Conservation (phyloP, 768 basidiomycete species). For the Amanita rimosa region DNA sequence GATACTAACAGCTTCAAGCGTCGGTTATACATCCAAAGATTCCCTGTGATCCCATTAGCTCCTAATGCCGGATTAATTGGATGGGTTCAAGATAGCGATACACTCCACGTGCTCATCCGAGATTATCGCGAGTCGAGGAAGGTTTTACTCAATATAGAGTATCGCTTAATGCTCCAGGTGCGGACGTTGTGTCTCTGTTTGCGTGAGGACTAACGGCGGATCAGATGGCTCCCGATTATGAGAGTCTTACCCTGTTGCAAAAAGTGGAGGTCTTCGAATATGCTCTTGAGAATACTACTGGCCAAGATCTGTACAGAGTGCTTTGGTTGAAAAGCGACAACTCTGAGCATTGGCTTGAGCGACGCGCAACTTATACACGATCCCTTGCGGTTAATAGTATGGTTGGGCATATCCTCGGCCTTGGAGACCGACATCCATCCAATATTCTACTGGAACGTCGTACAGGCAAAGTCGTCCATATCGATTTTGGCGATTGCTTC, state of each 20-base stretch:
- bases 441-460: conserved; percentile 84
- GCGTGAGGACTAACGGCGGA: conserved; percentile 3
- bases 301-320: conserved; percentile 94
- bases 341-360: conserved; percentile 97
- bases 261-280: conserved; percentile 99
- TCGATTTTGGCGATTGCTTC: conserved; percentile 97
- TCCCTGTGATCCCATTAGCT: conserved; percentile 87
- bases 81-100: conserved; percentile 95
- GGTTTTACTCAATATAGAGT: conserved; percentile 95
- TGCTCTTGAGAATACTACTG: conserved; percentile 95
- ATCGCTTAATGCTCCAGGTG: conserved; percentile 96
- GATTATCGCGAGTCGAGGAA: conserved; percentile 95
- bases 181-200: conserved; percentile 8
- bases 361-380: conserved; percentile 90
- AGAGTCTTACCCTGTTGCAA: conserved; percentile 85
- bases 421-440: conserved; percentile 86
- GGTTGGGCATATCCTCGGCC: conserved; percentile 95
- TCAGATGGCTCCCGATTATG: conserved; percentile 99
- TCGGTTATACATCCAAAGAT: conserved; percentile 88
- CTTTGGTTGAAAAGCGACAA: conserved; percentile 92
- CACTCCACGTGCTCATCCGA: conserved; percentile 89
- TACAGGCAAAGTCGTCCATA: conserved; percentile 92
- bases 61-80: conserved; percentile 92
- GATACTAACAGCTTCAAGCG: conserved; percentile 95
- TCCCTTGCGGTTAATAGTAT: conserved; percentile 96